These are phyloP conservation scores for Tetrapisispora pingtungensis DNA, from an alignment of 805 yeast species.

Conservation along the genomic window DNA sequence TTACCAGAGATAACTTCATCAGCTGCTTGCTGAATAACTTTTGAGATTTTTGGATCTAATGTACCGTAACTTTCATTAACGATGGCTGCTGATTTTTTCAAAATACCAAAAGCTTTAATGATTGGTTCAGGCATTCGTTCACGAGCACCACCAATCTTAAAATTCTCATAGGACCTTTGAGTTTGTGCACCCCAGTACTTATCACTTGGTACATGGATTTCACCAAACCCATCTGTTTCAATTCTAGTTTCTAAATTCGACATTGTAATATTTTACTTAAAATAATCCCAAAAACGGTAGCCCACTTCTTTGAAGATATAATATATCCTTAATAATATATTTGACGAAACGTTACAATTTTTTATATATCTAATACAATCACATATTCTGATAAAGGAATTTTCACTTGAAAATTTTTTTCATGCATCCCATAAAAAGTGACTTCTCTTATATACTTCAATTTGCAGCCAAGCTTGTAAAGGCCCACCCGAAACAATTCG, in stretches of 20 bases:
- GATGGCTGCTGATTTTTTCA: slow-evolving; percentile 90
- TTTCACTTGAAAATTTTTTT: no score
- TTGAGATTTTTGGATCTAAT: slow-evolving; percentile 73
- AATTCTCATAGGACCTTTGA: slow-evolving; percentile 84
- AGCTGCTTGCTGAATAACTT: slow-evolving; percentile 87
- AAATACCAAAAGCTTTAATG: slow-evolving; percentile 81
- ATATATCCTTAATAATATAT: no score
- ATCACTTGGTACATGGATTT: slow-evolving; percentile 76
- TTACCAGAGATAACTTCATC: slow-evolving; percentile 91
- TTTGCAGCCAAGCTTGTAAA: no score
- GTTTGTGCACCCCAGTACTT: slow-evolving; percentile 99
- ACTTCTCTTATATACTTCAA: no score
- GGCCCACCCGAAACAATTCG: no score
- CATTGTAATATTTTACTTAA: no score
- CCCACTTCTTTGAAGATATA: no score
- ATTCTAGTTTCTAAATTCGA: slow-evolving; percentile 33
- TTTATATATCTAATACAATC: no score
- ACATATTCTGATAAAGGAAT: no score
- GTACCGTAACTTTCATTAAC: slow-evolving; percentile 77
- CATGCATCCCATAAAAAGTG: no score
- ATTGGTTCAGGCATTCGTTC: slow-evolving; percentile 90
- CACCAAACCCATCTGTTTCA: slow-evolving; percentile 96
- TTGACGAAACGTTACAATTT: no score
- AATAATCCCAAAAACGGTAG: no score
- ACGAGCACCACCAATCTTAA: slow-evolving; percentile 84